Evolutionary conservation across 495 filamentous ascomycete species (phyloP).

Genomic region (Neurospora africana): DNA sequence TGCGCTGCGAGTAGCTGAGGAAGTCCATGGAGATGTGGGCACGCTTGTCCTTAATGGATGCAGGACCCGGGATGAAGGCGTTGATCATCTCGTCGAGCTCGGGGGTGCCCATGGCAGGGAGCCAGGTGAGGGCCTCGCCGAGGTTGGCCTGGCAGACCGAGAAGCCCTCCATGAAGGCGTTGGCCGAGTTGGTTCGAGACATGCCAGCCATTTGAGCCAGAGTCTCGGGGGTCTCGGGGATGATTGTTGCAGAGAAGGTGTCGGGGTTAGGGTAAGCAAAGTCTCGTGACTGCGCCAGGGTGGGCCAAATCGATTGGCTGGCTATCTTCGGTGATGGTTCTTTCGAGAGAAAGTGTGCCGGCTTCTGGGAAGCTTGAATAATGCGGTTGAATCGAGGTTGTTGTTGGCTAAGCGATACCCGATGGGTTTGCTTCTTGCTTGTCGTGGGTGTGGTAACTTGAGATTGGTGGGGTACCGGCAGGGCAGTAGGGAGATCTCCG

Average conservation of each 20-base stretch:
- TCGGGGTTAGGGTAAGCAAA: background rate
- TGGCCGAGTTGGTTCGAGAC: constrained; percentile 28
- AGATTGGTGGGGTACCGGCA: background rate
- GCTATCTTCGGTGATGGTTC: background rate
- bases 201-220: constrained; percentile 22
- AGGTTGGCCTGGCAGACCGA: constrained; percentile 39
- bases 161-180: constrained; percentile 32
- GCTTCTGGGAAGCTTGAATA: background rate
- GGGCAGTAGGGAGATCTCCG: background rate
- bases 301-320: background rate
- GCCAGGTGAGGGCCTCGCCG: constrained; percentile 41
- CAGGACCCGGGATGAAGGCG: constrained; percentile 37
- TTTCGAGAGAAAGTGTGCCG: background rate
- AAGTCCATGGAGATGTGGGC: constrained; percentile 45
- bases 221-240: background rate
- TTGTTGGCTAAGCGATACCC: background rate
- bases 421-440: background rate
- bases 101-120: constrained; percentile 41
- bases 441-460: background rate
- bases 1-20: constrained; percentile 33
- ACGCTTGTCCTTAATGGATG: constrained; percentile 42
- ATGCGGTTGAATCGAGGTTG: background rate
- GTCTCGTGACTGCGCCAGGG: background rate
- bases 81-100: constrained; percentile 45
- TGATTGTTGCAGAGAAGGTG: background rate